A percentile compares a stretch with the other conserved stretches of the same genome.
Evolutionary conservation across 129 eudicot genomes (phyloP).

Genomic region (Flaveria ramosissima): DNA sequence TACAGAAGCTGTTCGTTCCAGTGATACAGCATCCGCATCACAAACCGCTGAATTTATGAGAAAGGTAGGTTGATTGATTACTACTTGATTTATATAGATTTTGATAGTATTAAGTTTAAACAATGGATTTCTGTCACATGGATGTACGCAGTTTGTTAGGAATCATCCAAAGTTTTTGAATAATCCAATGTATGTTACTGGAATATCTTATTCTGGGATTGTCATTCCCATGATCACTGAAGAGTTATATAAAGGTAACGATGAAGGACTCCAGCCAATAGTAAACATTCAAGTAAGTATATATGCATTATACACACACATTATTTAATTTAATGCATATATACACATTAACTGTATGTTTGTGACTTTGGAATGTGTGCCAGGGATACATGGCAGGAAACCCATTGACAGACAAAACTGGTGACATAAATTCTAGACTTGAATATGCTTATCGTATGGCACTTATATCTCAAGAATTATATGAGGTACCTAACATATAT

Average conservation of each 20-base stretch:
- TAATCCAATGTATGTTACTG: conserved; percentile 36
- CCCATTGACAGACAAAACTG: conserved; percentile 36
- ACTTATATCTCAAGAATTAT: conserved; percentile 41
- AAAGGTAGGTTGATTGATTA: conserved; percentile 18
- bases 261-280: conserved; percentile 31
- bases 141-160: conserved; percentile 25
- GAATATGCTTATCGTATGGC: conserved; percentile 41
- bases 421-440: conserved; percentile 31
- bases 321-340: too few relatives aligned
- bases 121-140: background rate
- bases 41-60: conserved; percentile 36
- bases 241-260: conserved; percentile 36
- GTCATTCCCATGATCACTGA: conserved; percentile 28
- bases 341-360: too few relatives aligned
- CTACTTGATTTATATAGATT: too few relatives aligned
- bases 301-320: background rate
- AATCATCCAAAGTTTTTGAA: conserved; percentile 33
- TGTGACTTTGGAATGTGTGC: too few relatives aligned
- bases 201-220: conserved; percentile 30
- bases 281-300: conserved; percentile 35
- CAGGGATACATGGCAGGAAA: conserved; percentile 44
- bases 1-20: conserved; percentile 2
- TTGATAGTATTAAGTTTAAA: background rate
- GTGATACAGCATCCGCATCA: conserved; percentile 37
- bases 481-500: conserved; percentile 21